These are phyloP conservation scores for Auriscalpium microsporum DNA, from an alignment of 768 basidiomycete genomes.

Conservation along the genomic window DNA sequence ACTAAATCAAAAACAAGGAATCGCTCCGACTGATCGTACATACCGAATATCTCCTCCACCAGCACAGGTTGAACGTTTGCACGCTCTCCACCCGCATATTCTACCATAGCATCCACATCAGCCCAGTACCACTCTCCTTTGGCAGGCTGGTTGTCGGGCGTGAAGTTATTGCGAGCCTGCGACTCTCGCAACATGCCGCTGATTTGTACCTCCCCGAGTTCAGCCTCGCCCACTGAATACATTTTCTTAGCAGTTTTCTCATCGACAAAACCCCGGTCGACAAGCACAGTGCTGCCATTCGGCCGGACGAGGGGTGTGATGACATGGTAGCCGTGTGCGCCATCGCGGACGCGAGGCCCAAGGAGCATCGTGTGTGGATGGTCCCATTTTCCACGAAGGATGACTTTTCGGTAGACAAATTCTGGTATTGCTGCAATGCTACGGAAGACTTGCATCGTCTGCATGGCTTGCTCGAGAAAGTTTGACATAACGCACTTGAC, in stretches of 20 bases:
- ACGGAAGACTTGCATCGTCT: conserved; percentile 15
- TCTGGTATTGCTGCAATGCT: conserved; percentile 76
- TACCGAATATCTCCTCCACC: conserved; percentile 87
- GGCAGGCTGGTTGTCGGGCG: conserved; percentile 78
- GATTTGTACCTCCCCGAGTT: conserved; percentile 52
- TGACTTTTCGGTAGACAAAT: conserved; percentile 82
- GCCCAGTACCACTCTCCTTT: conserved; percentile 89
- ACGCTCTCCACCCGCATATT: conserved; percentile 62
- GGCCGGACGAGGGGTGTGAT: conserved; percentile 78
- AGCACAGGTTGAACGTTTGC: conserved; percentile 80
- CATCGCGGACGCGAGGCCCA: conserved; percentile 81
- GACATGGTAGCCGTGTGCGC: conserved; percentile 80
- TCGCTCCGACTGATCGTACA: conserved; percentile 18
- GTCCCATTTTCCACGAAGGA: conserved; percentile 71
- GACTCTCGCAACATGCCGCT: conserved; percentile 83
- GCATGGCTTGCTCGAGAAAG: not conserved
- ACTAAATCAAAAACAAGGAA: not conserved
- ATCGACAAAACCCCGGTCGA: conserved; percentile 87
- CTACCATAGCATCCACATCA: conserved; percentile 74
- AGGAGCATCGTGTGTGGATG: conserved; percentile 71
- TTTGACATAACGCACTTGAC: conserved; percentile 61
- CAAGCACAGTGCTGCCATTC: conserved; percentile 76
- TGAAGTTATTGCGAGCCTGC: conserved; percentile 68
- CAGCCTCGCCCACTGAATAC: conserved; percentile 24
- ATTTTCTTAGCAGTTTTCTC: conserved; percentile 39